These are phyloP conservation scores for Carex parvula DNA, from an alignment of 176 grass and related monocot species.

Conservation along the genomic window DNA sequence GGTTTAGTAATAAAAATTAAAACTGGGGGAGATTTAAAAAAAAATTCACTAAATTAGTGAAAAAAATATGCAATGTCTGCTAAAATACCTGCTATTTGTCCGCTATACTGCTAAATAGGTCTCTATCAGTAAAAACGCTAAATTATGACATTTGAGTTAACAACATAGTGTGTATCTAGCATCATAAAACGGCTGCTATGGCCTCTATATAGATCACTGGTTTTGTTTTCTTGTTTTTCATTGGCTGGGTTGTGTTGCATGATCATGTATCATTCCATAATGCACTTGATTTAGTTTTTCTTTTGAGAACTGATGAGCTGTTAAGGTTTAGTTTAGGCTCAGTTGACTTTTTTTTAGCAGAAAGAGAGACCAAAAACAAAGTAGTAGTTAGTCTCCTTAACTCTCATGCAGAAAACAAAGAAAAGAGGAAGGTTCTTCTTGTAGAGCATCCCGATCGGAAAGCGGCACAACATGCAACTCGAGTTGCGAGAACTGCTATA, in stretches of 20 bases:
- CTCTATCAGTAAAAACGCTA: too few relatives aligned
- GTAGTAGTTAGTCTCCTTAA: conserved; percentile 48
- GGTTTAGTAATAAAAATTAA: too few relatives aligned
- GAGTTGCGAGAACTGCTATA: conserved; percentile 42
- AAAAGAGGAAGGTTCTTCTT: conserved; percentile 77
- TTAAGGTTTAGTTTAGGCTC: background rate
- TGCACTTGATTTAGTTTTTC: background rate
- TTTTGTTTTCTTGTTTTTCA: background rate
- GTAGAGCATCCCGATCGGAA: conserved; percentile 77
- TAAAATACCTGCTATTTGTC: too few relatives aligned
- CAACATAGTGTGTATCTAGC: too few relatives aligned
- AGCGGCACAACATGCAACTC: conserved; percentile 45
- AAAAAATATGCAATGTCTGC: too few relatives aligned
- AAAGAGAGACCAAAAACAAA: background rate
- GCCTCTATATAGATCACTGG: too few relatives aligned
- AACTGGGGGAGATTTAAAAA: too few relatives aligned
- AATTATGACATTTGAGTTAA: too few relatives aligned
- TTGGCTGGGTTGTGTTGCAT: background rate
- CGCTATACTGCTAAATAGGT: too few relatives aligned
- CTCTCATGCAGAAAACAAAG: conserved; percentile 69
- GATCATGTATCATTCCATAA: background rate
- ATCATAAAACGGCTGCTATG: too few relatives aligned
- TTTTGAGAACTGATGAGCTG: background rate
- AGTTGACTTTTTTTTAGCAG: background rate
- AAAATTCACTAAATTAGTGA: too few relatives aligned